Percentiles rank a stretch among this genome's conserved stretches.
Evolutionary conservation across 1,139 yeast genomes (phyloP).

Genomic region (Suhomyces ambrosiae): DNA sequence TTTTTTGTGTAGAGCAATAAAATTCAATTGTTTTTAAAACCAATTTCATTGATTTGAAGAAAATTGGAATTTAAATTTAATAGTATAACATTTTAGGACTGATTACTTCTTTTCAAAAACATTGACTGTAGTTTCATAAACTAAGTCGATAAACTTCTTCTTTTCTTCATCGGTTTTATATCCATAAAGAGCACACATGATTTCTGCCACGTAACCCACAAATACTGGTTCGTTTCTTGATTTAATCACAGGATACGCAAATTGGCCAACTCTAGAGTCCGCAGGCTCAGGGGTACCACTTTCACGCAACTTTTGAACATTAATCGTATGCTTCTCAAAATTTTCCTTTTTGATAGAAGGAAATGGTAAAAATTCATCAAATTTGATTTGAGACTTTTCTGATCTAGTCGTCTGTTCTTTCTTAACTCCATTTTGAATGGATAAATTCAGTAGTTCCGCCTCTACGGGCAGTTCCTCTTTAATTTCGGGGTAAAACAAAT

Average conservation of each 20-base stretch:
- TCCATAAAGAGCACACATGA: conserved; percentile 57
- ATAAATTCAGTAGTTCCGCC: not conserved
- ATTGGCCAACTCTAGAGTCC: conserved; percentile 26
- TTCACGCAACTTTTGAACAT: conserved; percentile 15
- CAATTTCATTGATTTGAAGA: no score
- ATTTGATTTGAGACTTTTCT: conserved; percentile 23
- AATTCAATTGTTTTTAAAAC: no score
- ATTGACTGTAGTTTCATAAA: conserved; percentile 64
- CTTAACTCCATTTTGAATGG: not conserved
- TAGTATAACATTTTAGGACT: no score
- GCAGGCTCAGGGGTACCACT: conserved; percentile 15
- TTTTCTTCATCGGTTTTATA: conserved; percentile 45
- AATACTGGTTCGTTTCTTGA: conserved; percentile 92
- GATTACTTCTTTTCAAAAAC: conserved; percentile 49
- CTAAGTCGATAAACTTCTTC: conserved; percentile 56
- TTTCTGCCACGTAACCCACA: conserved; percentile 79
- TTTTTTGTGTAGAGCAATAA: no score
- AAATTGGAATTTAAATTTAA: no score
- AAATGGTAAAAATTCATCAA: conserved; percentile 58
- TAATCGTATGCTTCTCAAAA: conserved; percentile 29
- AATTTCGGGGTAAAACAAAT: conserved; percentile 52
- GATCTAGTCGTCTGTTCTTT: conserved; percentile 15
- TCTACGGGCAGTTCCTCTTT: conserved; percentile 3
- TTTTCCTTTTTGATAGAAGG: conserved; percentile 69
- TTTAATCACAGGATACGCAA: conserved; percentile 62